phyloP scores from a whole-genome alignment of 2,329 filamentous ascomycete species.

The Graphiopsis chlorocephala region DNA sequence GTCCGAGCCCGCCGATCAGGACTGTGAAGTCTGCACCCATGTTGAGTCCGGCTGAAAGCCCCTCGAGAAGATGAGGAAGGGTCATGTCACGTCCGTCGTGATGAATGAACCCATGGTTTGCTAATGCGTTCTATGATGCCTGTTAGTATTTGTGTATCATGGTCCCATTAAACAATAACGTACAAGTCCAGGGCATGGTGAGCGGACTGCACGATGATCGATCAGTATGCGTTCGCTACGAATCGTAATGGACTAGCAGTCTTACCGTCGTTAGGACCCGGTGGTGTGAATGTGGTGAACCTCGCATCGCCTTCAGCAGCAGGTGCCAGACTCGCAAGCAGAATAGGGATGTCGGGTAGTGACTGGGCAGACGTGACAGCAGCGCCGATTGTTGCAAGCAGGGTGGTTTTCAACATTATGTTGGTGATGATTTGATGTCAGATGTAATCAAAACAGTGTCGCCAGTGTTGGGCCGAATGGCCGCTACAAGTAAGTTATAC shows the following conservation, averaged over 20 bases:
- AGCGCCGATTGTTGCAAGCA: not conserved
- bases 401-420: not conserved
- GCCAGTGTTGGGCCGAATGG: not conserved
- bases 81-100: constrained; percentile 27
- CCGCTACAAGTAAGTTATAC: constrained; percentile 4
- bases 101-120: constrained; percentile 28
- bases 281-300: constrained; percentile 28
- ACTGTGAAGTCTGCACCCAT: constrained; percentile 31
- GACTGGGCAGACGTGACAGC: not conserved
- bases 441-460: not conserved
- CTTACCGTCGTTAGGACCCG: constrained; percentile 18
- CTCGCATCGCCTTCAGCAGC: constrained; percentile 26
- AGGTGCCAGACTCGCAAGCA: constrained; percentile 26
- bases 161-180: constrained; percentile 4
- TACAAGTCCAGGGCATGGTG: constrained; percentile 30
- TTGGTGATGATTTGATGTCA: too few relatives aligned
- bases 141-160: not conserved
- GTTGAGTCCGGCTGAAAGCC: constrained; percentile 29
- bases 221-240: not conserved
- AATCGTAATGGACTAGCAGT: not conserved
- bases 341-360: constrained; percentile 8
- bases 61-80: constrained; percentile 26
- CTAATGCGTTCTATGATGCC: constrained; percentile 5
- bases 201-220: constrained; percentile 24
- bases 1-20: constrained; percentile 28